These are phyloP conservation scores for Chlorella sorokiniana DNA, from an alignment of 139 green algal species.

Conservation along the genomic window DNA sequence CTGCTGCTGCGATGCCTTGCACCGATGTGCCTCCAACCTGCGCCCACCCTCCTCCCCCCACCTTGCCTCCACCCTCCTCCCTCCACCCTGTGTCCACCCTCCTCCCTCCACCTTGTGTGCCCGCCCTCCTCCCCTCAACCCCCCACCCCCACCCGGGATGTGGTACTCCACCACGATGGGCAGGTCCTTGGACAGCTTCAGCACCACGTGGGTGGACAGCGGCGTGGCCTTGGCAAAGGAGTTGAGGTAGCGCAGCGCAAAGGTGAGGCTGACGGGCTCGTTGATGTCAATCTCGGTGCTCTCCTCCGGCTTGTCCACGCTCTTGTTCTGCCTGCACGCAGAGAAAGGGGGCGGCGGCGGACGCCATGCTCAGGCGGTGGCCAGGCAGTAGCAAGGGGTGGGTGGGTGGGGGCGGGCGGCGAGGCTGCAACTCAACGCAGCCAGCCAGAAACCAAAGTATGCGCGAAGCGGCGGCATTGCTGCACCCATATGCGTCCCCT, in stretches of 20 bases:
- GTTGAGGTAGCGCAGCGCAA: conserved; percentile 98
- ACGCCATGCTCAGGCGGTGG: too few species aligned
- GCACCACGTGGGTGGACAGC: conserved; percentile 66
- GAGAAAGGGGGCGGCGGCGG: neutral
- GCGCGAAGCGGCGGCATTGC: too few species aligned
- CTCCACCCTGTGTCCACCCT: neutral
- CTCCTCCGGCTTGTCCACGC: conserved; percentile 83
- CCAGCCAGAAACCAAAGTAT: neutral
- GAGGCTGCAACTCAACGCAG: neutral
- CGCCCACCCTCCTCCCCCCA: too few species aligned
- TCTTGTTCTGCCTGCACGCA: conserved; percentile 64
- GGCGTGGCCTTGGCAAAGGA: conserved; percentile 91
- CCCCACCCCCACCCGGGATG: conserved; percentile 83
- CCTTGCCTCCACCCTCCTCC: neutral
- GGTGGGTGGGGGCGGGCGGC: neutral
- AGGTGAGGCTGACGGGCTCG: conserved; percentile 94
- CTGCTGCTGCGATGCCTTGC: too few species aligned
- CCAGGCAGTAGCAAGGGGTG: too few species aligned
- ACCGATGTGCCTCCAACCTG: too few species aligned
- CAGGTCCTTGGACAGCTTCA: conserved; percentile 91
- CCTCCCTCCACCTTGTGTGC: neutral
- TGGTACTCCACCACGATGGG: conserved; percentile 93
- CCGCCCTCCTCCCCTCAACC: conserved; percentile 52
- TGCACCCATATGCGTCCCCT: too few species aligned
- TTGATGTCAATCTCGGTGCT: conserved; percentile 88